A percentile compares a stretch with the other conserved stretches of the same genome.
Conservation (phyloP, 1,284 basidiomycete species). For the Boletus semigastroideus region DNA sequence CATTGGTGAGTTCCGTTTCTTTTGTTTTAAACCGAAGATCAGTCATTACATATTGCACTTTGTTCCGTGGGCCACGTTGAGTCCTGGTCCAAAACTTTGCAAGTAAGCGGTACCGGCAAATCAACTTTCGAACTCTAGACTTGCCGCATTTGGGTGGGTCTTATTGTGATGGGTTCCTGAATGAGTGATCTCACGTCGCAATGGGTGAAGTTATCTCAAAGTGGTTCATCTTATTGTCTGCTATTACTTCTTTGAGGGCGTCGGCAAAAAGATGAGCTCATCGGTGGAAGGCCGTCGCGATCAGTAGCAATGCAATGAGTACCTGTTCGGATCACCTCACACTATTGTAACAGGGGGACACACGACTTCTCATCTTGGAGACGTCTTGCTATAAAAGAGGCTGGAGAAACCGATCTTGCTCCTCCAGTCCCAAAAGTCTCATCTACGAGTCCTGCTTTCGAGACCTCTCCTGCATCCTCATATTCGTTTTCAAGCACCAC, state of each 20-base stretch:
- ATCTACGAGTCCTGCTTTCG: background rate
- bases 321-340: constrained; percentile 3
- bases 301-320: background rate
- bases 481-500: background rate
- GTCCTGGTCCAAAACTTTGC: background rate
- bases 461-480: background rate
- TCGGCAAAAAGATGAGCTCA: background rate
- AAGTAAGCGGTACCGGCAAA: background rate
- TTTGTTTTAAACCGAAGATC: constrained; percentile 12
- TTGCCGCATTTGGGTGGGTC: constrained; percentile 18
- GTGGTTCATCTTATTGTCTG: constrained; percentile 20
- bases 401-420: background rate
- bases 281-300: background rate
- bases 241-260: constrained; percentile 3
- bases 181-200: constrained; percentile 17
- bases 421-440: constrained; percentile 6
- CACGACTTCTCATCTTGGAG: constrained; percentile 2
- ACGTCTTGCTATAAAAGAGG: constrained; percentile 18
- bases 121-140: constrained; percentile 15
- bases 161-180: constrained; percentile 19
- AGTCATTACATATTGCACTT: background rate
- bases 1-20: background rate
- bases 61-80: constrained; percentile 1
- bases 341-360: background rate
- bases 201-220: background rate